A percentile compares a stretch with the other conserved stretches of the same genome.
Evolutionary conservation across 768 basidiomycete genomes (phyloP).

Genomic region (Russula earlei): DNA sequence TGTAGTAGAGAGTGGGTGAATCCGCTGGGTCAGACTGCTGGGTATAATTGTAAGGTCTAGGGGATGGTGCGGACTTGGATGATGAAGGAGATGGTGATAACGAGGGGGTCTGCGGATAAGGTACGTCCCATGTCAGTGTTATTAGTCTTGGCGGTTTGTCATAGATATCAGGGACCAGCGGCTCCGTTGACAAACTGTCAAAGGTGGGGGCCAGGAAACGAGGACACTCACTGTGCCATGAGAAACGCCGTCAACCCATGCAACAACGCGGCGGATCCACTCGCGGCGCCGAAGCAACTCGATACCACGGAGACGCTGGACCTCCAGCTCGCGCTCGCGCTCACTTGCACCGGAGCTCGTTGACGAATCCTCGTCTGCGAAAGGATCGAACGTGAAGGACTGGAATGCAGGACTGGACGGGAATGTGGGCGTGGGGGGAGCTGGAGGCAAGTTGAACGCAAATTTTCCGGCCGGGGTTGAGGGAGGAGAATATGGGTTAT

Average conservation of each 20-base stretch:
- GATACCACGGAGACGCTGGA: slow-evolving; percentile 13
- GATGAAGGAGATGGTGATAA: slow-evolving; percentile 5
- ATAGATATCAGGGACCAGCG: background rate
- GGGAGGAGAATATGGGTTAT: slow-evolving; percentile 1
- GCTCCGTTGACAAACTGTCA: background rate
- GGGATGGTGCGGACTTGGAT: background rate
- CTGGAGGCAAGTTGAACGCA: background rate
- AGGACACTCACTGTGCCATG: slow-evolving; percentile 11
- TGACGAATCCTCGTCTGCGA: slow-evolving; percentile 18
- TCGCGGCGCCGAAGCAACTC: slow-evolving; percentile 19
- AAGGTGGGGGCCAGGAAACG: background rate
- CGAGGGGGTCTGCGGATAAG: slow-evolving; percentile 4
- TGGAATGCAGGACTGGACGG: background rate
- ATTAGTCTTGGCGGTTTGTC: background rate
- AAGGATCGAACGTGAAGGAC: slow-evolving; percentile 19
- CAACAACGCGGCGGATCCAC: slow-evolving; percentile 20
- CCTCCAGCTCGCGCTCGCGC: slow-evolving; percentile 8
- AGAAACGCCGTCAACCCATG: slow-evolving; percentile 19
- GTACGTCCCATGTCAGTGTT: background rate
- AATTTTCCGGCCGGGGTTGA: background rate
- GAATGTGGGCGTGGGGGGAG: background rate
- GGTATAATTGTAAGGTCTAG: slow-evolving; percentile 10
- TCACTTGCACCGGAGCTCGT: slow-evolving; percentile 10
- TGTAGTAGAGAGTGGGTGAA: slow-evolving; percentile 13
- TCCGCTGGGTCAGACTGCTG: slow-evolving; percentile 8